A percentile compares a stretch with the other conserved stretches of the same genome.
These are phyloP conservation scores for Terfezia boudieri DNA, from an alignment of 495 filamentous ascomycete species.

Conservation along the genomic window DNA sequence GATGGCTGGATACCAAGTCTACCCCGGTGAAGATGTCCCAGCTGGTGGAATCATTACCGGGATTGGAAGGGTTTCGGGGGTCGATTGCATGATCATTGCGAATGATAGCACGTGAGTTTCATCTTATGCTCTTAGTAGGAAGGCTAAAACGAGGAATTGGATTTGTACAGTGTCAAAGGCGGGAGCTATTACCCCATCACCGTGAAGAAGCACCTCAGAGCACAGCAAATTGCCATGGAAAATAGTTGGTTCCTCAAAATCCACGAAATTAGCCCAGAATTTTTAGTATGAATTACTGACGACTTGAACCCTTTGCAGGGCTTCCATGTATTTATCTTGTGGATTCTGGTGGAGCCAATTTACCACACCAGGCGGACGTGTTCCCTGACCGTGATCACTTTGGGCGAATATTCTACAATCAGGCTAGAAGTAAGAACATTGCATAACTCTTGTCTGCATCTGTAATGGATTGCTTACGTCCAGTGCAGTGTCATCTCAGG, in stretches of 20 bases:
- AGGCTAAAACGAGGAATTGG: not conserved
- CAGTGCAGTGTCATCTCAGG: slow-evolving; percentile 37
- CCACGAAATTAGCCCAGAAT: not conserved
- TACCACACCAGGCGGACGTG: slow-evolving; percentile 88
- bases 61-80: slow-evolving; percentile 72
- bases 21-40: slow-evolving; percentile 61
- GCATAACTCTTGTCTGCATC: not conserved
- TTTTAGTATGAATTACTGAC: not conserved
- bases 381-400: slow-evolving; percentile 94
- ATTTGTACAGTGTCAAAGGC: slow-evolving; percentile 55
- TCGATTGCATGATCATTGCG: slow-evolving; percentile 81
- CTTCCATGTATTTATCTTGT: slow-evolving; percentile 85
- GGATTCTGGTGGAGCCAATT: slow-evolving; percentile 86
- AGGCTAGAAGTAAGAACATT: slow-evolving; percentile 51
- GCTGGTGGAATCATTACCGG: slow-evolving; percentile 87
- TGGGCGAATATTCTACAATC: slow-evolving; percentile 95
- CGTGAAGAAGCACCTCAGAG: slow-evolving; percentile 90
- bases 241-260: slow-evolving; percentile 30
- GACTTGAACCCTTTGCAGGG: slow-evolving; percentile 10
- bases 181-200: slow-evolving; percentile 97
- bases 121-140: not conserved
- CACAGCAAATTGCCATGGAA: slow-evolving; percentile 75
- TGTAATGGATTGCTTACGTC: not conserved
- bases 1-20: slow-evolving; percentile 68
- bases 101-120: slow-evolving; percentile 66